These are phyloP conservation scores for Apiospora pterosperma DNA, from an alignment of 2,329 filamentous ascomycete species.

Conservation along the genomic window DNA sequence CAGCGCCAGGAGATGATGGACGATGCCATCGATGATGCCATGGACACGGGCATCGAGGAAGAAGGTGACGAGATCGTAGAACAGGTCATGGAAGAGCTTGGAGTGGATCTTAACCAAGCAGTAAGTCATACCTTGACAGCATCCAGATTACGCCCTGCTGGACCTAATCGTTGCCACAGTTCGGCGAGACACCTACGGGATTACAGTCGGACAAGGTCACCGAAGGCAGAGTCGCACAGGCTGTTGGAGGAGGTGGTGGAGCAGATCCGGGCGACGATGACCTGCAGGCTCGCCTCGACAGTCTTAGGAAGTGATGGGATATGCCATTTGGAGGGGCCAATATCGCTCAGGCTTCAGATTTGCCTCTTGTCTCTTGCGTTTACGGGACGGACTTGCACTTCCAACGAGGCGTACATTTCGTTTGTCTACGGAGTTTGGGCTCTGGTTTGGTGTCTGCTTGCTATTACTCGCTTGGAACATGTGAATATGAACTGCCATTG, in stretches of 20 bases:
- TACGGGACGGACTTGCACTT: background rate
- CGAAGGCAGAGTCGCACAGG: slow-evolving; percentile 80
- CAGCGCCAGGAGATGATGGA: slow-evolving; percentile 99
- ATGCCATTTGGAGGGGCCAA: background rate
- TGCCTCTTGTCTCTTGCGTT: background rate
- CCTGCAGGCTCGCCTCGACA: slow-evolving; percentile 88
- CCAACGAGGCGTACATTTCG: background rate
- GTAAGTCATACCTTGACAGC: slow-evolving; percentile 49
- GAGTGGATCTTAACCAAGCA: slow-evolving; percentile 84
- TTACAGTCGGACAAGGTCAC: slow-evolving; percentile 70
- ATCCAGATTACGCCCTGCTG: background rate
- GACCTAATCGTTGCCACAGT: slow-evolving; percentile 44
- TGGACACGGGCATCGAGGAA: slow-evolving; percentile 84
- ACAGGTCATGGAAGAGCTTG: slow-evolving; percentile 94
- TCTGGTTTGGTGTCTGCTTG: background rate
- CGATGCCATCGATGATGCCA: slow-evolving; percentile 95
- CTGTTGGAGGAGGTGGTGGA: slow-evolving; percentile 63
- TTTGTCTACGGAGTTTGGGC: background rate
- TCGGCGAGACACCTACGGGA: slow-evolving; percentile 86
- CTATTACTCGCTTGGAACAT: background rate
- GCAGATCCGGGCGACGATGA: slow-evolving; percentile 78
- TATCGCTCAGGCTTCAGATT: background rate
- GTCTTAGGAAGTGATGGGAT: slow-evolving; percentile 59
- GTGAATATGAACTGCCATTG: background rate
- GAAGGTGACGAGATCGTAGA: slow-evolving; percentile 97